phyloP scores from a whole-genome alignment of 2,329 filamentous ascomycete species.

The Cryoendolithus antarcticus region DNA sequence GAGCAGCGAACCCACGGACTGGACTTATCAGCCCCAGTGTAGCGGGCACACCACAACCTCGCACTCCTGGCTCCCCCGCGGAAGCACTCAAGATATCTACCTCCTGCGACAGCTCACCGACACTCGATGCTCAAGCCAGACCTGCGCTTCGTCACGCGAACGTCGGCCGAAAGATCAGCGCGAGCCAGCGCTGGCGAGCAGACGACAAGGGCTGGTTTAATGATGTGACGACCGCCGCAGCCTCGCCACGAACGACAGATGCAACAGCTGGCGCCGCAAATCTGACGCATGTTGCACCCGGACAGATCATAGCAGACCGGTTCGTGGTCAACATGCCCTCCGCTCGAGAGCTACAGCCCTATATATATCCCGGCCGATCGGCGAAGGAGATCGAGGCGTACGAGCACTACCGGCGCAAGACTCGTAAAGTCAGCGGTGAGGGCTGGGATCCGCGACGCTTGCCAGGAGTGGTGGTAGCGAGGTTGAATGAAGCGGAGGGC shows the following conservation, averaged over 20 bases:
- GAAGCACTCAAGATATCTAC: slow-evolving; percentile 14
- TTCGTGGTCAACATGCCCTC: slow-evolving; percentile 24
- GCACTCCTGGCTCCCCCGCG: slow-evolving; percentile 18
- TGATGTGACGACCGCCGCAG: slow-evolving; percentile 4
- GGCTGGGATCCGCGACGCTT: slow-evolving; percentile 14
- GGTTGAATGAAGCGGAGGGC: neutral
- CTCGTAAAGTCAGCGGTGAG: slow-evolving; percentile 15
- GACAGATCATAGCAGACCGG: slow-evolving; percentile 11
- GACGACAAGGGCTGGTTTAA: slow-evolving; percentile 12
- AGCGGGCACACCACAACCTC: slow-evolving; percentile 9
- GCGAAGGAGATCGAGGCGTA: slow-evolving; percentile 19
- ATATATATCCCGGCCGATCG: slow-evolving; percentile 17
- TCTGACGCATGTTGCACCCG: neutral
- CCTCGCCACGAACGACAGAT: slow-evolving; percentile 7
- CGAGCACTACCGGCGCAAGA: slow-evolving; percentile 19
- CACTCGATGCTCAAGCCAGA: slow-evolving; percentile 7
- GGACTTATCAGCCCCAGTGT: slow-evolving; percentile 23
- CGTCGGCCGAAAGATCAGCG: slow-evolving; percentile 16
- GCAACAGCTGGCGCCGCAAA: slow-evolving; percentile 5
- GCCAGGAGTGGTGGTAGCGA: slow-evolving; percentile 4
- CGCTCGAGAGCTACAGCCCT: slow-evolving; percentile 23
- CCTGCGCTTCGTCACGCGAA: slow-evolving; percentile 13
- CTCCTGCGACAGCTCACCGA: slow-evolving; percentile 6
- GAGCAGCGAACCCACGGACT: slow-evolving; percentile 22
- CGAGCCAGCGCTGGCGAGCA: slow-evolving; percentile 7